phyloP scores from a whole-genome alignment of 257 asterid species.

The Solanum pennellii region DNA sequence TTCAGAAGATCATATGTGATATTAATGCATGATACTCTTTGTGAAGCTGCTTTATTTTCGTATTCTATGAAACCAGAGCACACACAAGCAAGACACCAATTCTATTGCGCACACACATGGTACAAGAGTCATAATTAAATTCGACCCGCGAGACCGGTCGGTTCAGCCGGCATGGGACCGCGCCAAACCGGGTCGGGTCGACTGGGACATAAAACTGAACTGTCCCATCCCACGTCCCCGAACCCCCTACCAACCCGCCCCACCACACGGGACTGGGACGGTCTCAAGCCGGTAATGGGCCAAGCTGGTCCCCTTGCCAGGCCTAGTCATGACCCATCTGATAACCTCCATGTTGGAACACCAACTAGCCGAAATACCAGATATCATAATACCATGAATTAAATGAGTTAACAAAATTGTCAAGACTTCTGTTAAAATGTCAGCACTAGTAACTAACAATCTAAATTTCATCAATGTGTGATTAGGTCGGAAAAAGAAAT shows the following conservation, averaged over 20 bases:
- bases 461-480: not conserved
- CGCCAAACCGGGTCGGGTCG: not conserved
- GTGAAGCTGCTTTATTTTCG: not conserved
- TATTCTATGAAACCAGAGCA: not conserved
- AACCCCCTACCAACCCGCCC: not conserved
- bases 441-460: not conserved
- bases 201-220: not conserved
- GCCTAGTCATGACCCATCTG: not conserved
- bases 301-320: not conserved
- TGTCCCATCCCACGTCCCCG: not conserved
- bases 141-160: not conserved
- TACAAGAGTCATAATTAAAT: not conserved
- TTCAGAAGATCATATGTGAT: not conserved
- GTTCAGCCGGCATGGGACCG: not conserved
- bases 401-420: not conserved
- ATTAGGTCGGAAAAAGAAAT: not conserved
- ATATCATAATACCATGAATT: not conserved
- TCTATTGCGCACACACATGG: not conserved
- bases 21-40: not conserved
- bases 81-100: not conserved
- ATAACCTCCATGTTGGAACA: not conserved
- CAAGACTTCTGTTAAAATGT: not conserved
- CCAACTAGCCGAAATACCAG: not conserved
- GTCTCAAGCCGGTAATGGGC: not conserved
- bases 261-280: not conserved